Conservation (phyloP, 306 rosid species). For the Cucurbita moschata region DNA sequence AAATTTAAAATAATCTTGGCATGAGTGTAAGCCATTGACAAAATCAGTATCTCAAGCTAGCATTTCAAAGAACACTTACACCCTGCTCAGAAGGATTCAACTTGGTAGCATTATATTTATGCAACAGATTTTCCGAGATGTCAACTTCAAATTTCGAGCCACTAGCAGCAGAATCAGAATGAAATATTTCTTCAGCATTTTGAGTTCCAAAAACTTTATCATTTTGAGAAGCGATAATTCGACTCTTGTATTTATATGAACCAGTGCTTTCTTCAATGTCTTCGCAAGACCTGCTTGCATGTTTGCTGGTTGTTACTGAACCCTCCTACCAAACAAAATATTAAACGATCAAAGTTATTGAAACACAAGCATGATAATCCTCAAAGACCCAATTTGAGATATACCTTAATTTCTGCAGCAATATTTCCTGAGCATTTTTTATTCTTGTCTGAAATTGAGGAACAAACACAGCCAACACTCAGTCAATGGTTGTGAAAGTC, state of each 20-base stretch:
- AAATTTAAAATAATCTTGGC: neutral
- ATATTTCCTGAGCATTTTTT: constrained; percentile 18
- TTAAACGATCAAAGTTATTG: constrained; percentile 8
- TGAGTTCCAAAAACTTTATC: constrained; percentile 27
- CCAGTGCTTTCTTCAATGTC: constrained; percentile 56
- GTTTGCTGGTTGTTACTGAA: constrained; percentile 30
- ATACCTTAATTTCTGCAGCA: constrained; percentile 40
- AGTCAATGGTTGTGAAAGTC: constrained; percentile 2
- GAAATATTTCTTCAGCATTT: constrained; percentile 30
- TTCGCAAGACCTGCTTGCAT: constrained; percentile 13
- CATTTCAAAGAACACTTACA: constrained; percentile 37
- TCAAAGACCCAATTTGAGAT: constrained; percentile 7
- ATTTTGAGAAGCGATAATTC: constrained; percentile 19
- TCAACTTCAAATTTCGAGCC: constrained; percentile 38
- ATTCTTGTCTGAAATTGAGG: constrained; percentile 39
- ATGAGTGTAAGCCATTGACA: neutral
- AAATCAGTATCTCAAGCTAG: neutral
- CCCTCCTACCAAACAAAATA: constrained; percentile 38
- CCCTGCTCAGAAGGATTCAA: constrained; percentile 20
- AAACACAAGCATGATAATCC: neutral
- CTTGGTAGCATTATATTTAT: constrained; percentile 15
- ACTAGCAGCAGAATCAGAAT: constrained; percentile 31
- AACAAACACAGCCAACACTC: constrained; percentile 16
- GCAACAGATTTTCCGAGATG: constrained; percentile 28
- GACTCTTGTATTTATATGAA: constrained; percentile 50